Evolutionary conservation across 495 filamentous ascomycete species (phyloP), one percentile per base, ranked within the genome.

Genomic region (Penicillium roqueforti): DNA sequence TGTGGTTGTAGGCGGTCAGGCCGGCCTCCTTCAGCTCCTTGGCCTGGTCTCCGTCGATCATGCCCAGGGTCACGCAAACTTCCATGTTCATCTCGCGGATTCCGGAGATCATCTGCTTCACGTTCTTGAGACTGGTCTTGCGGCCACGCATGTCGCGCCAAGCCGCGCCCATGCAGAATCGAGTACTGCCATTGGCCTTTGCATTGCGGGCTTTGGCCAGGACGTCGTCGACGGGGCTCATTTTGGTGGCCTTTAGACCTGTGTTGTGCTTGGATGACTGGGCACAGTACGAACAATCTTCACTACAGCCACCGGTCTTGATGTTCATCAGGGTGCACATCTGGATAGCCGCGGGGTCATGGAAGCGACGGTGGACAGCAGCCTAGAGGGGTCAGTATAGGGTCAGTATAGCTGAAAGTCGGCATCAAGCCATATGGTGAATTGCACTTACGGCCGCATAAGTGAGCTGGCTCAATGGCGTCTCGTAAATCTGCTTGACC

Each of bases 321-420:
- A 95, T 95, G 78, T 91, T 92, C 86, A 92, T 91, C 48, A 95
- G 76, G 2, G 89, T 95, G 76, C 89, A 92, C 74, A 92, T 87
- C 65, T 95, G 89, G 65, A 95, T 85, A 6, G 85, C 79, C 29
- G 82, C 72, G 32, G 89, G 88, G 68, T 84, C 78, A 72, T 92
- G 89, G 74, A 92, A 92, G 53, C 84, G 84, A 28, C 88, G 81
- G 71, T 95, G 89, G 50, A 92, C 68, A 38, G 79, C 82, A 47
- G 79, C 81, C 88, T 91, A 51, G 22, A 20, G 22, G 10, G 6
- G 42, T 46, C 37, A 54, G 34, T 34, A n/a, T n/a, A 38, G 10
- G 6, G 42, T 46, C 37, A 54, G 34, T 34, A n/a, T n/a, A 38
- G n/a, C n/a, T 22, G 16, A 20, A 20, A n/a, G 31, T 13, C 23